Percentiles rank a stretch among this genome's conserved stretches.
phyloP scores from a whole-genome alignment of 1,139 yeast genomes.

The Zygosaccharomyces pseudobailii region DNA sequence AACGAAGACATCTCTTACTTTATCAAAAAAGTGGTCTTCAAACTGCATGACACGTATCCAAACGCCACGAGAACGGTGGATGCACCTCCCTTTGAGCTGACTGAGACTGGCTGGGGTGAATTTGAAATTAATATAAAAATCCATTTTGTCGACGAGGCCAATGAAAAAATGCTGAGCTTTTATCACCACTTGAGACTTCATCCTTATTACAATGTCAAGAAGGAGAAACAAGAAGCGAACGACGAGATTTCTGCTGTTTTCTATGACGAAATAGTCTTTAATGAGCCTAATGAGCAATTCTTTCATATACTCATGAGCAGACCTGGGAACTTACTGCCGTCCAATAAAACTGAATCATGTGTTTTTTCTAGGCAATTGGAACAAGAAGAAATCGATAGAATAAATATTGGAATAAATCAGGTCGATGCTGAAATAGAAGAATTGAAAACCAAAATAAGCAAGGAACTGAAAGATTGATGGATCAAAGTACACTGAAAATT shows the following conservation, averaged over 20 bases:
- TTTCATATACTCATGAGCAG: slow-evolving; percentile 65
- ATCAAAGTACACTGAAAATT: neutral
- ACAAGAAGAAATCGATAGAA: slow-evolving; percentile 70
- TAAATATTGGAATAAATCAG: slow-evolving; percentile 60
- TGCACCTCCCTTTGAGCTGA: slow-evolving; percentile 86
- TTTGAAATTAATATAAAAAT: slow-evolving; percentile 87
- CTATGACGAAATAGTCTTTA: slow-evolving; percentile 89
- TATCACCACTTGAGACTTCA: slow-evolving; percentile 89
- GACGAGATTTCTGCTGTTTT: slow-evolving; percentile 60
- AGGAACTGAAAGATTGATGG: slow-evolving; percentile 40
- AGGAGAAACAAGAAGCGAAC: slow-evolving; percentile 16
- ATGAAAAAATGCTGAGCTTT: slow-evolving; percentile 80
- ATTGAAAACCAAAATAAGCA: slow-evolving; percentile 47
- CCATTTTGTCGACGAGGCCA: slow-evolving; percentile 78
- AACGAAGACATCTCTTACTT: slow-evolving; percentile 79
- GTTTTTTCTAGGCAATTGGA: slow-evolving; percentile 56
- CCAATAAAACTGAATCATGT: slow-evolving; percentile 44
- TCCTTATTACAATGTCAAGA: slow-evolving; percentile 49
- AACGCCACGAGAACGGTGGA: slow-evolving; percentile 81
- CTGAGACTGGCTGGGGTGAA: slow-evolving; percentile 99
- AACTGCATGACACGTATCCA: slow-evolving; percentile 89
- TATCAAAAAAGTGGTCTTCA: slow-evolving; percentile 87
- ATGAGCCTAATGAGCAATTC: slow-evolving; percentile 89
- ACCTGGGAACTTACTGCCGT: slow-evolving; percentile 73
- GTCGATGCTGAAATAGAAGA: slow-evolving; percentile 55